A percentile compares a stretch with the other conserved stretches of the same genome.
These are phyloP conservation scores for Penicillium odoratum DNA, from an alignment of 495 filamentous ascomycete genomes.

Conservation along the genomic window DNA sequence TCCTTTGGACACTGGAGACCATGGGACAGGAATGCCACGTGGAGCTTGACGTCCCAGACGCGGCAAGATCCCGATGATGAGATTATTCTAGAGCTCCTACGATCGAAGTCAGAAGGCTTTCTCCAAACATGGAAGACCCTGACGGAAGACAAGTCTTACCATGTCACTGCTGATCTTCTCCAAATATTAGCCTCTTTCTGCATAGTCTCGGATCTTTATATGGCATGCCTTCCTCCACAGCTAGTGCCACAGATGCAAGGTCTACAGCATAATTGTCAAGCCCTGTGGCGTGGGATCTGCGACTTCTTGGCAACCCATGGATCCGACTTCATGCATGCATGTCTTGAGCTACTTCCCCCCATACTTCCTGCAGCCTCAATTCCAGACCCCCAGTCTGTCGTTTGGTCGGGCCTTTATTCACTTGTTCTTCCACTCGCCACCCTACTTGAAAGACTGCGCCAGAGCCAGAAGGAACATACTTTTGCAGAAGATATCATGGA, in stretches of 20 bases:
- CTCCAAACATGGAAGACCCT: conserved; percentile 46
- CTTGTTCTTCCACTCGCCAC: conserved; percentile 33
- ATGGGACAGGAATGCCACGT: conserved; percentile 26
- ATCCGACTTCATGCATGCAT: conserved; percentile 30
- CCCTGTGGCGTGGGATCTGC: conserved; percentile 40
- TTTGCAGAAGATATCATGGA: conserved; percentile 66
- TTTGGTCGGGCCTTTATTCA: conserved; percentile 23
- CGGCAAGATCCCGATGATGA: conserved; percentile 41
- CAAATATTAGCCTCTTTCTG: conserved; percentile 50
- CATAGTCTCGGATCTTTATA: conserved; percentile 35
- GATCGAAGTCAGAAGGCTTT: conserved; percentile 45
- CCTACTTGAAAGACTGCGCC: conserved; percentile 45
- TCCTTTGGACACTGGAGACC: conserved; percentile 27
- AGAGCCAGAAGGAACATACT: conserved; percentile 24
- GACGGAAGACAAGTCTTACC: conserved; percentile 38
- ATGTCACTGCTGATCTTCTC: conserved; percentile 47
- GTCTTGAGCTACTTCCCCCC: conserved; percentile 35
- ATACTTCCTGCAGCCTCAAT: conserved; percentile 27
- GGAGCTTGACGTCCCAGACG: conserved; percentile 23
- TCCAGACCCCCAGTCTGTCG: conserved; percentile 11
- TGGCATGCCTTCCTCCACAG: conserved; percentile 36
- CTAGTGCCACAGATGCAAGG: conserved; percentile 25
- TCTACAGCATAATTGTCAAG: conserved; percentile 31
- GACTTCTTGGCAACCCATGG: conserved; percentile 33
- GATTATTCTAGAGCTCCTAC: conserved; percentile 47